Base-by-base conservation (phyloP, 2,329 filamentous ascomycete genomes). In the Colletotrichum gloeosporioides region DNA sequence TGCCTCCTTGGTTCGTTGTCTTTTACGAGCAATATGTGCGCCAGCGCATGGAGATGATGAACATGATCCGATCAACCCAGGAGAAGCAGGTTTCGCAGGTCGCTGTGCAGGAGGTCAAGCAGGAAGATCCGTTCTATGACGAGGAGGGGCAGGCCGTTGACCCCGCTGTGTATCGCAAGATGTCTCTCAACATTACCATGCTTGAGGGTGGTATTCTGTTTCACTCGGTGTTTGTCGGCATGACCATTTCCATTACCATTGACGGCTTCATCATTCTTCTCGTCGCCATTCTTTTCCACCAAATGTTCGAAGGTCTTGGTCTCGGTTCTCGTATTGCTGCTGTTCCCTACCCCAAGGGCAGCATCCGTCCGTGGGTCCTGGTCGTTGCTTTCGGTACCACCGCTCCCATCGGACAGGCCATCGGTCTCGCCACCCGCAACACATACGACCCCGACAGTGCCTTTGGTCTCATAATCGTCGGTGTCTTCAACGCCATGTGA, bases 371-470 rank as follows among this genome's bases (percentile, higher is more conserved):
- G 1, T 93, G 92, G 92, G 74, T 91, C 1, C 84, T 93, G 18
- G 91, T 93, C 3, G 79, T 92, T 15, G 91, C 92, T 16, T 93
- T 93, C 77, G 94, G 94, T 25, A 88, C 90, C 75, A 95, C 94
- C 2, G 98, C 95, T 0, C 95, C 95, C 0, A 87, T 97, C 22
- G 95, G 95, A 10, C 95, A 98, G 82, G 95, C 91, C 10, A 92
- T 93, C 75, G 92, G 92, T 29, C 86, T 93, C 12, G 78, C 87
- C 7, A 89, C 90, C 2, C 87, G 90, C 71, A 89, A 88, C 79
- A 86, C 87, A 5, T 93, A 93, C 77, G 91, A 93, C 73, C 92
- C 92, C 0, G 88, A 92, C 75, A 92, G 91, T 72, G 91, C 91
- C 10, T 90, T 93, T 73, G 92, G 91, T 36, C 82, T 93, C 32